Evolutionary conservation across 148 eudicot genomes (phyloP).

Genomic region (Rhododendron kiyosumense): DNA sequence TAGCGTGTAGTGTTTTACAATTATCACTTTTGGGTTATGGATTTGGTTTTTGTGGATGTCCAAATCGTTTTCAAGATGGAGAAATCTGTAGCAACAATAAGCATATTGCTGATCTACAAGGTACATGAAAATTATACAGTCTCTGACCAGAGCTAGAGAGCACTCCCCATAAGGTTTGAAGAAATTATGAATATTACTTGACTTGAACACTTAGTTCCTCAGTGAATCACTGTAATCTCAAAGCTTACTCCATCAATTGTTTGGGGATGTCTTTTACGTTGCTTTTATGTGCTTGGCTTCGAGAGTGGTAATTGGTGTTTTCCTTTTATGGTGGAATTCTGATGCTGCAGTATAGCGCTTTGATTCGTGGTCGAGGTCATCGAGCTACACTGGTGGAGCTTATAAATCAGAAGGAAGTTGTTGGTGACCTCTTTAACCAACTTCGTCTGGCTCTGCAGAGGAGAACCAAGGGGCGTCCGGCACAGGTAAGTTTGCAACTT

Average conservation of each 20-base stretch:
- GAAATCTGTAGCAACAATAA: background rate
- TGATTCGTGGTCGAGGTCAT: slow-evolving; percentile 60
- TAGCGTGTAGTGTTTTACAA: slow-evolving; percentile 24
- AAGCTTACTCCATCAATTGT: background rate
- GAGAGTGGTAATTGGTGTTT: background rate
- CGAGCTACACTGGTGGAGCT: slow-evolving; percentile 77
- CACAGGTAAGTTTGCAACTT: slow-evolving; percentile 56
- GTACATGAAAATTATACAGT: background rate
- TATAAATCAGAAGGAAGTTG: slow-evolving; percentile 87
- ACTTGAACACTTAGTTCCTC: background rate
- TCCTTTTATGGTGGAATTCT: slow-evolving; percentile 8
- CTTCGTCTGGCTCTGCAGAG: slow-evolving; percentile 94
- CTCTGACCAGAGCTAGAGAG: background rate
- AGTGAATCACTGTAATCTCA: background rate
- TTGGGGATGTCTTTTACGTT: background rate
- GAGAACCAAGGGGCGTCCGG: slow-evolving; percentile 78
- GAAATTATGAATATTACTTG: background rate
- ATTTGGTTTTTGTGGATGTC: background rate
- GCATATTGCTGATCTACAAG: background rate
- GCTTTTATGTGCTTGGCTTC: background rate
- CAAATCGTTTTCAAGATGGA: background rate
- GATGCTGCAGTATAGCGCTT: slow-evolving; percentile 67
- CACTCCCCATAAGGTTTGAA: background rate
- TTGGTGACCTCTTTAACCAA: slow-evolving; percentile 96
- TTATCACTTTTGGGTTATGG: background rate